A percentile compares a stretch with the other conserved stretches of the same genome.
phyloP scores from a whole-genome alignment of 805 yeast genomes.

The Yarrowia divulgata region DNA sequence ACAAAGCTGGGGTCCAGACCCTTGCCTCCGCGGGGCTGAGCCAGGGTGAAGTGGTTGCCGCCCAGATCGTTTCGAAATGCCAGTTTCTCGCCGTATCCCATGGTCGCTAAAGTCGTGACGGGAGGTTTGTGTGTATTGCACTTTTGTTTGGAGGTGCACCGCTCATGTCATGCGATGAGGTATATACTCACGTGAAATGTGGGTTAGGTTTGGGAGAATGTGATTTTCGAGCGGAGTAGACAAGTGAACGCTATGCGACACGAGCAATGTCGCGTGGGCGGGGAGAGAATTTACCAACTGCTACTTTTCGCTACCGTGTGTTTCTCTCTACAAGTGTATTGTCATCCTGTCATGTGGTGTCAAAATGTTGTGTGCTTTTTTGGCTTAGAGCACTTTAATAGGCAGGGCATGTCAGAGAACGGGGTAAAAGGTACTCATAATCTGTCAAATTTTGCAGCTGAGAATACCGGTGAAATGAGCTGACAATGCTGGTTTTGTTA shows the following conservation, averaged over 20 bases:
- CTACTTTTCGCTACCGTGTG: too few relatives aligned
- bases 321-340: too few relatives aligned
- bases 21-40: conserved; percentile 5
- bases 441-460: not conserved
- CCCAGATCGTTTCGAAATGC: conserved; percentile 39
- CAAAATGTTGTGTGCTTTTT: too few relatives aligned
- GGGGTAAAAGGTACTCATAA: not conserved
- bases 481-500: too few relatives aligned
- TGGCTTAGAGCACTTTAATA: too few relatives aligned
- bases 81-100: conserved; percentile 39
- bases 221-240: not conserved
- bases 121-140: not conserved
- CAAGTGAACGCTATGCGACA: not conserved
- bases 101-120: not conserved
- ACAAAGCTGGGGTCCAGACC: conserved; percentile 33
- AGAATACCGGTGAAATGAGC: too few relatives aligned
- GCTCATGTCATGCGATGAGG: conserved; percentile 37
- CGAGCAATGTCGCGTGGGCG: not conserved
- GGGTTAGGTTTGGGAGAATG: conserved; percentile 37
- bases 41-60: conserved; percentile 24
- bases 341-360: too few relatives aligned
- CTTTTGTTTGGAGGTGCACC: not conserved
- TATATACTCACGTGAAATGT: conserved; percentile 19
- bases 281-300: not conserved
- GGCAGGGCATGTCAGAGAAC: too few relatives aligned